Evolutionary conservation across 495 filamentous ascomycete species (phyloP), one percentile per base, ranked within the genome.

Genomic region (Trypethelium eluteriae): DNA sequence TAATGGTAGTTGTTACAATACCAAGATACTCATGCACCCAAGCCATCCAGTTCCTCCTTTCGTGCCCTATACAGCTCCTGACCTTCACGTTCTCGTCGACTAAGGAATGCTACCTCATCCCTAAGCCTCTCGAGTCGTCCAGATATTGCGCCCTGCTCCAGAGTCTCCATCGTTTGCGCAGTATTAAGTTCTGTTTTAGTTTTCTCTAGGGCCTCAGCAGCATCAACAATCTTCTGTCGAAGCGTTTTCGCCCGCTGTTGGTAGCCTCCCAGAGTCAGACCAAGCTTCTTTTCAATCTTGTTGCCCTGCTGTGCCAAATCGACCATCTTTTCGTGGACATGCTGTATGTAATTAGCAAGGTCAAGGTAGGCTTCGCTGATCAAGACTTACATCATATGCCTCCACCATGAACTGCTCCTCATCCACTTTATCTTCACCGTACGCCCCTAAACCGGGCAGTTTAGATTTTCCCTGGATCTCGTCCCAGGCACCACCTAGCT

Each of bases 251-350:
- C 86, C 38, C 94, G 90, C 69, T 90, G 86, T 74, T 92, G 88
- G 76, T 98, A 98, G 62, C 94, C 94, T 38, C 93, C 93, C 0
- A 93, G 85, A 69, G 93, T 86, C 59, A 95, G 77, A 6, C 83
- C 82, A n/a, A 98, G 84, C 79, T 96, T 97, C 81, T 96, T 96
- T 76, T 98, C 93, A 11, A 92, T 79, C 74, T 92, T 94, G 71
- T 90, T 91, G 61, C 88, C 89, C 63, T 85, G 83, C 67, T 91
- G 86, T 4, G 93, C 93, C 0, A 86, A 86, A 3, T 81, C 81
- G 64, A 87, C 81, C 61, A 96, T 84, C 9, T 82, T 80, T 39
- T 88, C 83, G 74, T 95, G 86, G 7, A 91, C 81, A 32, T 84
- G 83, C 83, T 94, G 74, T 59, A 76, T 76, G 14, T 34, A 9